Evolutionary conservation across 257 asterid species (phyloP).

Genomic region (Ligustrum vulgare): DNA sequence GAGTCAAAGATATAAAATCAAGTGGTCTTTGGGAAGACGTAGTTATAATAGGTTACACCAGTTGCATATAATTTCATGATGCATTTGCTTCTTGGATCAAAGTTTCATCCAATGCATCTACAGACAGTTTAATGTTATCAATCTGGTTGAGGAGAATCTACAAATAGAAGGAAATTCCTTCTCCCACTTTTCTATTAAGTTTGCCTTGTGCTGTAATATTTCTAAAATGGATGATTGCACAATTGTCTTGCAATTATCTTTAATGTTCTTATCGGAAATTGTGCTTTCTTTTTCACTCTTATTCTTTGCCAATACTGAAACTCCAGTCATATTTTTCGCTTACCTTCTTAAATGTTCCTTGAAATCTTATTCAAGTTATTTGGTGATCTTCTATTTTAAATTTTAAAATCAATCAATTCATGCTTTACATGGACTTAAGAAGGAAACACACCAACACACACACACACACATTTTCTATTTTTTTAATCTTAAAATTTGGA

Average conservation of each 20-base stretch:
- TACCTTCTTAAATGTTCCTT: neutral
- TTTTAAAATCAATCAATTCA: neutral
- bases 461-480: neutral
- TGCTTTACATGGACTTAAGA: neutral
- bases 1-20: neutral
- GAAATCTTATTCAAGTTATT: neutral
- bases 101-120: neutral
- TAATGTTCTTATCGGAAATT: neutral
- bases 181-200: neutral
- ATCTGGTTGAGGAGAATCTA: neutral
- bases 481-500: neutral
- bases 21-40: neutral
- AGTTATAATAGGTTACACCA: neutral
- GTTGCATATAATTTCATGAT: neutral
- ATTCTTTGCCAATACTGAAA: neutral
- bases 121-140: neutral
- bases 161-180: neutral
- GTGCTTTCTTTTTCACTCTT: neutral
- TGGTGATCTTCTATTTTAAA: neutral
- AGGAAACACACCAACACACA: no score
- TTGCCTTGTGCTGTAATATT: neutral
- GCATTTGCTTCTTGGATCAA: neutral
- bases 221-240: neutral
- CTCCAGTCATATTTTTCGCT: neutral
- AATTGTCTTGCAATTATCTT: neutral